Conservation (phyloP, 23 red algal genomes). For the Agarophyton chilense region DNA sequence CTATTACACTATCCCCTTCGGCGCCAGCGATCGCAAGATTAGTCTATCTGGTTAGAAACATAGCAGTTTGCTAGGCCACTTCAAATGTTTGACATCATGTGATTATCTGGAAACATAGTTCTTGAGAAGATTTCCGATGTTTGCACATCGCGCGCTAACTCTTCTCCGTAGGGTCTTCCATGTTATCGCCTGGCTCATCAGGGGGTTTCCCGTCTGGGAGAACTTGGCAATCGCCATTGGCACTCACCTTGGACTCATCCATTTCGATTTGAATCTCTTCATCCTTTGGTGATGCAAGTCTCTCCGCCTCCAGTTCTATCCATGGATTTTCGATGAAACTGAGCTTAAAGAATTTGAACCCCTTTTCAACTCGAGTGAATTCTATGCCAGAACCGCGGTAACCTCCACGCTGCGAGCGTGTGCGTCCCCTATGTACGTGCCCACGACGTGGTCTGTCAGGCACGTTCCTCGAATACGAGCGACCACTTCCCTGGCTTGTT, state of each 20-base stretch:
- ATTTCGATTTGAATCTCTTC: slow-evolving; percentile 29
- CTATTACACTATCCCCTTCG: too few species aligned
- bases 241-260: not conserved
- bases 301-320: slow-evolving; percentile 17
- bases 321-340: slow-evolving; percentile 70
- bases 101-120: too few species aligned
- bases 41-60: too few species aligned
- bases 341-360: slow-evolving; percentile 56
- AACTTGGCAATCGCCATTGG: not conserved
- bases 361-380: slow-evolving; percentile 59
- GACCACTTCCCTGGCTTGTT: not conserved
- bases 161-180: not conserved
- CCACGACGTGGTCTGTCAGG: slow-evolving; percentile 9
- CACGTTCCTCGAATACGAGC: not conserved
- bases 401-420: slow-evolving; percentile 10
- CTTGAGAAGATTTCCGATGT: too few species aligned
- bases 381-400: slow-evolving; percentile 40
- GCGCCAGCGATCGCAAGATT: too few species aligned
- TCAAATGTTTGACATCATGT: too few species aligned
- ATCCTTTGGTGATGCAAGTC: not conserved
- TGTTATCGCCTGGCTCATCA: not conserved
- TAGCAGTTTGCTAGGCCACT: too few species aligned
- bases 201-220: not conserved
- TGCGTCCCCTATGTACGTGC: slow-evolving; percentile 18
- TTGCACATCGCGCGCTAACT: too few species aligned